phyloP scores from a whole-genome alignment of 1,284 basidiomycete species.

The Cryptococcus wingfieldii region DNA sequence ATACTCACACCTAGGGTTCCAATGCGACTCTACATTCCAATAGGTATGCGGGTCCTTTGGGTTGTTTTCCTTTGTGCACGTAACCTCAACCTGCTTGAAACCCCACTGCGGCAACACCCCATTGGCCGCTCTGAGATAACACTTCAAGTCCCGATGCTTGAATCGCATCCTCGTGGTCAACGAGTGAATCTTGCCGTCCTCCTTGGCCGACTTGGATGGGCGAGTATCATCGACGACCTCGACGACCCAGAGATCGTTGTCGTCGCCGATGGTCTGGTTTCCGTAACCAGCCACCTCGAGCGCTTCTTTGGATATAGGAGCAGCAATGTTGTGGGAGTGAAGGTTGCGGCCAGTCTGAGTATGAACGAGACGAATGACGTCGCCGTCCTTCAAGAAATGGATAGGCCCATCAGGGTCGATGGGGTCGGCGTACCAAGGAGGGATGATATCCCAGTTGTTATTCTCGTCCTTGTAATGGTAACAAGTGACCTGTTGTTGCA shows the following conservation, averaged over 20 bases:
- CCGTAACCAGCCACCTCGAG: constrained; percentile 93
- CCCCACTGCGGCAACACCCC: constrained; percentile 93
- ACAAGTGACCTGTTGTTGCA: constrained; percentile 96
- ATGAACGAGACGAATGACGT: constrained; percentile 78
- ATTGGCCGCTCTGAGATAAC: constrained; percentile 88
- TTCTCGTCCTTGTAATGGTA: constrained; percentile 99
- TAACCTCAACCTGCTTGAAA: constrained; percentile 97
- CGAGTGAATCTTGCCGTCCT: constrained; percentile 68
- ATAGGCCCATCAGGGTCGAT: constrained; percentile 61
- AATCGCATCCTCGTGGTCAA: constrained; percentile 86
- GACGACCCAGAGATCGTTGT: constrained; percentile 86
- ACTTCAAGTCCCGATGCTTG: constrained; percentile 70
- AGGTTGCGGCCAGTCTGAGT: constrained; percentile 77
- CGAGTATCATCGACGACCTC: constrained; percentile 88
- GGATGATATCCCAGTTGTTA: constrained; percentile 84
- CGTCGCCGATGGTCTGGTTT: constrained; percentile 78
- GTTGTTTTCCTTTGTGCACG: constrained; percentile 84
- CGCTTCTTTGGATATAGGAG: constrained; percentile 84
- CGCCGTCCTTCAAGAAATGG: constrained; percentile 69
- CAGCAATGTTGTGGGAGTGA: constrained; percentile 85
- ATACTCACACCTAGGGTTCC: constrained; percentile 80
- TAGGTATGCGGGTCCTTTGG: constrained; percentile 79
- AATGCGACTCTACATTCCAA: constrained; percentile 98
- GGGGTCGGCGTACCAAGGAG: constrained; percentile 69
- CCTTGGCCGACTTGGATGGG: constrained; percentile 53